A percentile compares a stretch with the other conserved stretches of the same genome.
These are phyloP conservation scores for Botrytis fragariae DNA, from an alignment of 2,329 filamentous ascomycete species.

Conservation along the genomic window DNA sequence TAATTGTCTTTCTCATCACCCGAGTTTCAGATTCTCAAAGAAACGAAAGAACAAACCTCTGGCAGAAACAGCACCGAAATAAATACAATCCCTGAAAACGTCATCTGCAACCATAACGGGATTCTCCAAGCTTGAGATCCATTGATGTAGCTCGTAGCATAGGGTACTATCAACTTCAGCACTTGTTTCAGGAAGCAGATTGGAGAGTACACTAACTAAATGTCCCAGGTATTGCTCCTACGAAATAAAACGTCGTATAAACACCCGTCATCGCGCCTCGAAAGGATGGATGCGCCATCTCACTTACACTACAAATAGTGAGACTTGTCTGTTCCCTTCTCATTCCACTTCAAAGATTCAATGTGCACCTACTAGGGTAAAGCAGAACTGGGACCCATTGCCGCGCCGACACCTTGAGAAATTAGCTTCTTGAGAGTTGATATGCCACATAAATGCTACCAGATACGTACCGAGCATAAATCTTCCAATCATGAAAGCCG, in stretches of 20 bases:
- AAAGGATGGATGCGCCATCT: conserved; percentile 45
- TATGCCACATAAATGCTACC: background rate
- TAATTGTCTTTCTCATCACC: accelerated
- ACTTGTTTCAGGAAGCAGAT: accelerated
- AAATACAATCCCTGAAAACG: conserved; percentile 31
- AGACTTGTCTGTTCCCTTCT: background rate
- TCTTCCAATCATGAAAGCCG: conserved; percentile 48
- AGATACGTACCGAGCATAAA: conserved; percentile 57
- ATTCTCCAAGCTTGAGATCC: conserved; percentile 35
- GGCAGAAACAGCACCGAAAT: conserved; percentile 49
- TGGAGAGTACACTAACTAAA: background rate
- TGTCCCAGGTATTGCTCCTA: conserved; percentile 29
- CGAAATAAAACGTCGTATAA: conserved; percentile 32
- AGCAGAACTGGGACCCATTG: conserved; percentile 19
- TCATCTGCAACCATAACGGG: conserved; percentile 39
- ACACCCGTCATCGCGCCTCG: conserved; percentile 42
- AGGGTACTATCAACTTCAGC: conserved; percentile 7
- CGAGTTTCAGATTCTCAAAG: accelerated
- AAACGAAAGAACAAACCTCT: conserved; percentile 41
- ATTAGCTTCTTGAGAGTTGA: conserved; percentile 24
- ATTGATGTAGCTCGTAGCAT: conserved; percentile 16
- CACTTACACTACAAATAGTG: conserved; percentile 42
- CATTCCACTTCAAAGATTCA: conserved; percentile 32
- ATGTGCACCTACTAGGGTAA: conserved; percentile 1
- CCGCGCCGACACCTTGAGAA: conserved; percentile 24